These are phyloP conservation scores for Salix dunnii DNA, from an alignment of 345 rosid genomes.

Conservation along the genomic window DNA sequence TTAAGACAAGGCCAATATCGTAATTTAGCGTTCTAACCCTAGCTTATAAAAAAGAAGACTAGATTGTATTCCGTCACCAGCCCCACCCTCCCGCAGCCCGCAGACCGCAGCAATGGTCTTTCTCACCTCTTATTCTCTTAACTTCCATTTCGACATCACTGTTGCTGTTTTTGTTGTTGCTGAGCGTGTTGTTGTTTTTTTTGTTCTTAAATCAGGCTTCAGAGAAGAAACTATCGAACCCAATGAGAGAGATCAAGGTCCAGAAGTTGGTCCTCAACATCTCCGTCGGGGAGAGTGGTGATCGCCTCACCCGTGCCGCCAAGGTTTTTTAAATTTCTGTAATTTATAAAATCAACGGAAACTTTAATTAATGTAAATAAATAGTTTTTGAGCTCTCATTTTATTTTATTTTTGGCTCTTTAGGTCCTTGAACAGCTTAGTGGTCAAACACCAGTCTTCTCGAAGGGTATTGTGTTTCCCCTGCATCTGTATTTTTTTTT, in stretches of 20 bases:
- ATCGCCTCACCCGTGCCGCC: slow-evolving; percentile 85
- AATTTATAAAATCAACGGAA: background rate
- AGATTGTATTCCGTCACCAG: no score
- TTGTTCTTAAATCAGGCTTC: slow-evolving; percentile 44
- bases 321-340: slow-evolving; percentile 41
- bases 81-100: no score
- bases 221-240: slow-evolving; percentile 79
- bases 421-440: slow-evolving; percentile 89
- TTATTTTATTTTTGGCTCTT: background rate
- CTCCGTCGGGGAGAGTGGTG: slow-evolving; percentile 90
- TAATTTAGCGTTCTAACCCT: no score
- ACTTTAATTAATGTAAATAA: background rate
- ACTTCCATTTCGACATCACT: no score
- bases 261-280: slow-evolving; percentile 85
- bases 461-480: slow-evolving; percentile 46
- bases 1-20: no score
- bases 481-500: background rate
- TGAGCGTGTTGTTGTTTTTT: background rate
- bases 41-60: no score
- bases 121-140: no score
- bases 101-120: no score
- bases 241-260: slow-evolving; percentile 91
- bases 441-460: slow-evolving; percentile 80
- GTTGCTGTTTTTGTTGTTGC: background rate
- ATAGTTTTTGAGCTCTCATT: background rate